Conservation (phyloP, 108 stramenopile genomes). For the Cyclostephanos invisitatus region DNA sequence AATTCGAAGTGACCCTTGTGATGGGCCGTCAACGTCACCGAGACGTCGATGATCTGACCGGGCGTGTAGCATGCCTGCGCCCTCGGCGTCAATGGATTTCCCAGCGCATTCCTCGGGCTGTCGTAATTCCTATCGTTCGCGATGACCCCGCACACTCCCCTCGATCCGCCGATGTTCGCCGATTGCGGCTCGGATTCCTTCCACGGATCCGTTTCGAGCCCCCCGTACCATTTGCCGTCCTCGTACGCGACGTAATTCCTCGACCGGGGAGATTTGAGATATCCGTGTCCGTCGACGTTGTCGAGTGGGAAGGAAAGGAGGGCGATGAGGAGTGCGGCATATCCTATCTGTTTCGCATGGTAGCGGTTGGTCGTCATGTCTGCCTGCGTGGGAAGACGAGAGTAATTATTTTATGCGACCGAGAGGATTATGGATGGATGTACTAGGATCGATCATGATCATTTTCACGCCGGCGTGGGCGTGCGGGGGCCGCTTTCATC, state of each 20-base stretch:
- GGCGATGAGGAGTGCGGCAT: not conserved
- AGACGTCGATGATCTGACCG: conserved; percentile 3
- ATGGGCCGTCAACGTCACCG: conserved; percentile 36
- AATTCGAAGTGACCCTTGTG: conserved; percentile 56
- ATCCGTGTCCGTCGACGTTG: conserved; percentile 3
- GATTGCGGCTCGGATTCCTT: not conserved
- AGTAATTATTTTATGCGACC: no score
- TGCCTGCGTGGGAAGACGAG: no score
- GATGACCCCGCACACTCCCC: not conserved
- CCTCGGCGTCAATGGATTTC: conserved; percentile 1
- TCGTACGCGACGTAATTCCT: conserved; percentile 14
- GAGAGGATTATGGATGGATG: no score
- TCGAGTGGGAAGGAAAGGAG: not conserved
- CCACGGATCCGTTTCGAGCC: not conserved
- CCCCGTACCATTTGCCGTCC: conserved; percentile 1
- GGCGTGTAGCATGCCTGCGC: conserved; percentile 13
- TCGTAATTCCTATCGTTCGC: not conserved
- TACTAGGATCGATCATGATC: no score
- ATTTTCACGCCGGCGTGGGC: no score
- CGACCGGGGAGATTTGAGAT: conserved; percentile 7
- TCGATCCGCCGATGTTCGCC: not conserved
- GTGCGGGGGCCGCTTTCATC: no score
- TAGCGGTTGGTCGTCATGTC: no score
- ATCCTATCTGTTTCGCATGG: no score
- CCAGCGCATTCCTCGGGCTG: not conserved